A percentile compares a stretch with the other conserved stretches of the same genome.
These are phyloP conservation scores for Fusarium domesticum DNA, from an alignment of 2,329 filamentous ascomycete genomes.

Conservation along the genomic window DNA sequence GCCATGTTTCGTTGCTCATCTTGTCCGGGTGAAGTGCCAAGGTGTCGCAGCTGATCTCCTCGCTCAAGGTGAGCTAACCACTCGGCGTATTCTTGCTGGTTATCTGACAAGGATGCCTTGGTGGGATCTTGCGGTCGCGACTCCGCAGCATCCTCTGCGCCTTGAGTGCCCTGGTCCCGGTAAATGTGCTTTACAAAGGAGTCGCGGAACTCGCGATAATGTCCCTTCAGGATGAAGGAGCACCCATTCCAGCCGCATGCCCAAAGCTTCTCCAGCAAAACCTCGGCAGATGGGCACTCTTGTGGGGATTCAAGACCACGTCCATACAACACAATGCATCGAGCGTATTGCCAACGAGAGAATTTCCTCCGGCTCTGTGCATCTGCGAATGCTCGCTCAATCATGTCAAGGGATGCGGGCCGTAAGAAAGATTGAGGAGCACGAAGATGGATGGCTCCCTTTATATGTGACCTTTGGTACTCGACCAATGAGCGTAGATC, in stretches of 20 bases:
- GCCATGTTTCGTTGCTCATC: constrained; percentile 41
- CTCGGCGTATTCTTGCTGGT: constrained; percentile 41
- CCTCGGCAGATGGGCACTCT: constrained; percentile 50
- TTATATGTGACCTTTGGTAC: constrained; percentile 51
- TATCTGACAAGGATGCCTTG: constrained; percentile 24
- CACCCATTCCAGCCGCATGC: constrained; percentile 49
- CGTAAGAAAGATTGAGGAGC: constrained; percentile 49
- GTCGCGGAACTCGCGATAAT: constrained; percentile 53
- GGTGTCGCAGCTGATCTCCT: constrained; percentile 40
- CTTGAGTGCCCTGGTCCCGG: constrained; percentile 40
- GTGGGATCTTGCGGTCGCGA: constrained; percentile 12
- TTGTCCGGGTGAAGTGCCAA: constrained; percentile 38
- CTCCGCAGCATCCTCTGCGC: constrained; percentile 41
- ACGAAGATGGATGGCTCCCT: constrained; percentile 51
- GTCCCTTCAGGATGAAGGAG: constrained; percentile 54
- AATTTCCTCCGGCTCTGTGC: constrained; percentile 47
- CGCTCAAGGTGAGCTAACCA: constrained; percentile 45
- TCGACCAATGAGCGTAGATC: constrained; percentile 48
- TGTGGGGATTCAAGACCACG: constrained; percentile 47
- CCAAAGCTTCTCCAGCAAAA: constrained; percentile 45
- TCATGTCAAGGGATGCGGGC: constrained; percentile 47
- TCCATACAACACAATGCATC: constrained; percentile 53
- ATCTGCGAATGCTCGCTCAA: constrained; percentile 49
- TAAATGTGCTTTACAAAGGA: constrained; percentile 51
- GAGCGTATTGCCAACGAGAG: constrained; percentile 44